phyloP scores from a whole-genome alignment of 495 filamentous ascomycete genomes.

The Podospora comata region DNA sequence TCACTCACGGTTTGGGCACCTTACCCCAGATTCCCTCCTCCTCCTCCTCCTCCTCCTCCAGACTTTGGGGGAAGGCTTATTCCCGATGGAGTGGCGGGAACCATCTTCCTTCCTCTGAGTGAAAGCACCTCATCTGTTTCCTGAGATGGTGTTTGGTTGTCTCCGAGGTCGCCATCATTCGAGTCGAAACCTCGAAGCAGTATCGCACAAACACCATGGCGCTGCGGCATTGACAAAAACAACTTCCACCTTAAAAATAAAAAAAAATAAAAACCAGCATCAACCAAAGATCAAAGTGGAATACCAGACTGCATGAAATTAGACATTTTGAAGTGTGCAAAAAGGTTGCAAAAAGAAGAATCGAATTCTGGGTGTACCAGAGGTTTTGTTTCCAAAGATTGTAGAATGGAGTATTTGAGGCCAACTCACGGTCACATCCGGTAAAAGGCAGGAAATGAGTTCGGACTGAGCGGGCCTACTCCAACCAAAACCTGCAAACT shows the following conservation, averaged over 20 bases:
- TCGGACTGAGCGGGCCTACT: slow-evolving; percentile 39
- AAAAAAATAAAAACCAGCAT: not conserved
- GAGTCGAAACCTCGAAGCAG: too few relatives aligned
- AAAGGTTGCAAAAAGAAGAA: slow-evolving; percentile 26
- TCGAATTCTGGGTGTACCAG: slow-evolving; percentile 36
- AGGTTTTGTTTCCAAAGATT: slow-evolving; percentile 38
- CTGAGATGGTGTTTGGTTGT: too few relatives aligned
- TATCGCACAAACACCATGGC: not conserved
- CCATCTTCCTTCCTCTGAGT: not conserved
- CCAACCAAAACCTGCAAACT: slow-evolving; percentile 4
- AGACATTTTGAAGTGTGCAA: not conserved
- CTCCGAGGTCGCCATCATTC: too few relatives aligned
- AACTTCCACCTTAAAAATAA: not conserved
- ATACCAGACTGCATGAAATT: not conserved
- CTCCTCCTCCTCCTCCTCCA: not conserved
- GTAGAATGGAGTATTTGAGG: slow-evolving; percentile 35
- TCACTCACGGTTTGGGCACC: not conserved
- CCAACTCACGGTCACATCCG: slow-evolving; percentile 43
- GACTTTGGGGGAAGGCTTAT: not conserved
- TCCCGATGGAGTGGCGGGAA: not conserved
- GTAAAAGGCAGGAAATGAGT: slow-evolving; percentile 44
- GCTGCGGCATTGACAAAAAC: too few relatives aligned
- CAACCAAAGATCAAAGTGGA: not conserved
- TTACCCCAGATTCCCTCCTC: not conserved
- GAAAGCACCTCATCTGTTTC: too few relatives aligned